Evolutionary conservation across 2,329 filamentous ascomycete genomes (phyloP).

Genomic region (Ophiostoma sp.): DNA sequence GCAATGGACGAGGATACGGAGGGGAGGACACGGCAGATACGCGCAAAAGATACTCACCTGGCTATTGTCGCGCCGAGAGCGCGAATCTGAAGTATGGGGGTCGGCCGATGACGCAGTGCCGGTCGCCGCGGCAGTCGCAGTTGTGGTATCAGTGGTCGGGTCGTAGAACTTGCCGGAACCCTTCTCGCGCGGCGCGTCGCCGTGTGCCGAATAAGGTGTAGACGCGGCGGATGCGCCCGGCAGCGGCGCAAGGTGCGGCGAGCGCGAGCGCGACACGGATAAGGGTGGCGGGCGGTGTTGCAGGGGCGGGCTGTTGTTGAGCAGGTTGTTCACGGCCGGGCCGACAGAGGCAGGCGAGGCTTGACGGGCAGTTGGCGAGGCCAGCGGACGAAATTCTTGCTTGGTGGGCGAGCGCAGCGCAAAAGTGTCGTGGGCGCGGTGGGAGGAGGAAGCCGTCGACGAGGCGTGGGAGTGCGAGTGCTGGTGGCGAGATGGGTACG

Average conservation of each 20-base stretch:
- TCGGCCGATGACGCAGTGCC: constrained; percentile 35
- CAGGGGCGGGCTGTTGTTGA: constrained; percentile 34
- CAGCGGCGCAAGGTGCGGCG: constrained; percentile 26
- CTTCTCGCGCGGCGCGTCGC: constrained; percentile 18
- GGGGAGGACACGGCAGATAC: constrained; percentile 6
- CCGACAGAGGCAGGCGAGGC: constrained; percentile 36
- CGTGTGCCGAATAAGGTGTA: constrained; percentile 7
- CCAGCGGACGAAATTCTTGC: constrained; percentile 40
- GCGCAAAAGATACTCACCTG: constrained; percentile 33
- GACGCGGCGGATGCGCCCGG: neutral
- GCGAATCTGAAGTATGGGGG: constrained; percentile 47
- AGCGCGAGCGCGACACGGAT: constrained; percentile 25
- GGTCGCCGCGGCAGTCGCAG: constrained; percentile 42
- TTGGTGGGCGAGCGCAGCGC: constrained; percentile 53
- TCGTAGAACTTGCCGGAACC: constrained; percentile 52
- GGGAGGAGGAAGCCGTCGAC: neutral
- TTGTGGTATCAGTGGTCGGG: constrained; percentile 52
- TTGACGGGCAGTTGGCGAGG: constrained; percentile 25
- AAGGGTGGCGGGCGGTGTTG: constrained; percentile 30
- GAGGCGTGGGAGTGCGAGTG: constrained; percentile 14
- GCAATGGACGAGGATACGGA: neutral
- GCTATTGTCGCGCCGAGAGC: constrained; percentile 48
- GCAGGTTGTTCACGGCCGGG: constrained; percentile 23
- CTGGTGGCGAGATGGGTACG: constrained; percentile 24
- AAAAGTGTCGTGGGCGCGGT: constrained; percentile 43